Conservation (phyloP, 495 filamentous ascomycete species). For the Xylaria telfairii region DNA sequence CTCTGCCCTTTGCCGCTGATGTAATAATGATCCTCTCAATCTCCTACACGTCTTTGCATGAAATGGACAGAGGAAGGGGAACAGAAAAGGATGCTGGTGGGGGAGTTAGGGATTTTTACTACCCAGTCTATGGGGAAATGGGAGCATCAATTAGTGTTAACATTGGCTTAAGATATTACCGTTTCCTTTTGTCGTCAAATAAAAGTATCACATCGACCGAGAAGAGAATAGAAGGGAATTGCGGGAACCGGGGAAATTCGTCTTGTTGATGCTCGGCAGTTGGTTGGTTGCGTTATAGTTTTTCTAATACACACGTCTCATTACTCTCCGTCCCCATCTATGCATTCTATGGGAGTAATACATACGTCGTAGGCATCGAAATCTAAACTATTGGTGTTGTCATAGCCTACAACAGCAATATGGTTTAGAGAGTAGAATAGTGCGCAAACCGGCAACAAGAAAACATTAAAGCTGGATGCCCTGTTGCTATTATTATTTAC, state of each 20-base stretch:
- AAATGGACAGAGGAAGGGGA: background rate
- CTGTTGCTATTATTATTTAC: background rate
- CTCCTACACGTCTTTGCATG: constrained; percentile 9
- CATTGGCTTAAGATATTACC: background rate
- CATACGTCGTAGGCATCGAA: background rate
- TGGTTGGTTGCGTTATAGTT: background rate
- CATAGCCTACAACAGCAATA: too few relatives aligned
- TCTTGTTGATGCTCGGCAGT: background rate
- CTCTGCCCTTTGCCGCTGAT: background rate
- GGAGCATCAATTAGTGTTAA: background rate
- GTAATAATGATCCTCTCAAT: constrained; percentile 14
- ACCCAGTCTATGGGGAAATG: background rate
- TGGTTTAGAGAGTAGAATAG: background rate
- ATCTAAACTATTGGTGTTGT: background rate
- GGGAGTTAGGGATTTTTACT: background rate
- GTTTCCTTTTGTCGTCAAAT: background rate
- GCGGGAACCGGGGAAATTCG: background rate
- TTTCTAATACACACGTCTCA: background rate
- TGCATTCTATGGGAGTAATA: background rate
- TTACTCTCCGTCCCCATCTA: background rate
- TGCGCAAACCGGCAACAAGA: background rate
- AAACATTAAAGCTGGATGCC: background rate
- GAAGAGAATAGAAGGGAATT: background rate
- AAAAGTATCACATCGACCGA: background rate
- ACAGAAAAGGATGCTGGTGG: background rate